Evolutionary conservation across 192 early-diverging fungal species (phyloP).

Genomic region (Mortierella alpina): DNA sequence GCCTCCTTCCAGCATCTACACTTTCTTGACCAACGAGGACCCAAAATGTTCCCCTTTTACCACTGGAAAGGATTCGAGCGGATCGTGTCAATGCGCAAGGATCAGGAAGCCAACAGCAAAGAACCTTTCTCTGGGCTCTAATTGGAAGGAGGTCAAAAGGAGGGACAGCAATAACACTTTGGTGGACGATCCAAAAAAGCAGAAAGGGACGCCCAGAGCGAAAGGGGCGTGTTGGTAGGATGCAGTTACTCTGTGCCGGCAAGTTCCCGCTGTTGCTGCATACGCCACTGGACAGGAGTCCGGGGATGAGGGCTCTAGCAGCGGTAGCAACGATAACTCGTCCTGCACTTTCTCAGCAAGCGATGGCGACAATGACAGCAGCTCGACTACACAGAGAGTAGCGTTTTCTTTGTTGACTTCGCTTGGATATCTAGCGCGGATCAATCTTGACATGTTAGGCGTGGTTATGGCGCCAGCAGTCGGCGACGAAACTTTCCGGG

Average conservation of each 20-base stretch:
- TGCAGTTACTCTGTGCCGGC: neutral
- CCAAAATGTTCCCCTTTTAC: constrained; percentile 36
- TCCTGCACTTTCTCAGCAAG: constrained; percentile 10
- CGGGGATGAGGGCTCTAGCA: constrained; percentile 6
- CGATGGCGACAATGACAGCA: constrained; percentile 27
- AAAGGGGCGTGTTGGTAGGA: no score
- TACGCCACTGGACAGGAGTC: constrained; percentile 5
- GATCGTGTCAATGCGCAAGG: constrained; percentile 14
- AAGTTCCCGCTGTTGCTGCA: constrained; percentile 12
- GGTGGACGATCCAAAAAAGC: neutral
- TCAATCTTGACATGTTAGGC: constrained; percentile 19
- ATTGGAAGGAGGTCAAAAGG: constrained; percentile 14
- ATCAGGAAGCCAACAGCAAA: constrained; percentile 4
- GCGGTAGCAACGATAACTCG: constrained; percentile 26
- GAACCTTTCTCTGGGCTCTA: constrained; percentile 1
- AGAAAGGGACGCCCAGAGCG: neutral
- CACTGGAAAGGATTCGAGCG: constrained; percentile 48
- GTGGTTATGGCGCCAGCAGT: constrained; percentile 36
- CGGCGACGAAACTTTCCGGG: constrained; percentile 40
- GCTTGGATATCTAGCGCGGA: neutral
- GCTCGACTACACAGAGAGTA: neutral
- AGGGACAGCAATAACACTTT: neutral
- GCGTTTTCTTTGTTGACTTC: neutral
- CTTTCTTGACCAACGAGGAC: constrained; percentile 8
- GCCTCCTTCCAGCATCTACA: neutral